phyloP scores from a whole-genome alignment of 1,139 yeast species.

The Debaryomyces subglobosus region DNA sequence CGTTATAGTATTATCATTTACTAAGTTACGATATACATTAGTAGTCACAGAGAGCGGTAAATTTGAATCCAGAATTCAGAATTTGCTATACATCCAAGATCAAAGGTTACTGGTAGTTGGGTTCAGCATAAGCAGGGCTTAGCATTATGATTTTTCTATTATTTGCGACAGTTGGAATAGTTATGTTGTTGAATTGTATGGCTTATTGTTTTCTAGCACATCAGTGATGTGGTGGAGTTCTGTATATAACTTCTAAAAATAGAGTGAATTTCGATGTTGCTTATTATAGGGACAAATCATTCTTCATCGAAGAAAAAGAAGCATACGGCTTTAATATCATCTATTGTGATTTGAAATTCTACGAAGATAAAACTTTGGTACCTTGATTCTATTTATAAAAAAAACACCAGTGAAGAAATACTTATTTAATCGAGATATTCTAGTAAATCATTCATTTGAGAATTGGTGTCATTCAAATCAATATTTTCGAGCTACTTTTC shows the following conservation, averaged over 20 bases:
- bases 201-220: background rate
- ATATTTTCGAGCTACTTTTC: background rate
- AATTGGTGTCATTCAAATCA: conserved; percentile 1
- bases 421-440: background rate
- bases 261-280: conserved; percentile 2
- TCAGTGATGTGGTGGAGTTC: background rate
- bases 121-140: background rate
- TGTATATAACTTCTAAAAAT: conserved; percentile 3
- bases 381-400: conserved; percentile 1
- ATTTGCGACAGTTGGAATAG: background rate
- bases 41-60: background rate
- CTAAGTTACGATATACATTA: background rate
- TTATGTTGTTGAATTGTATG: background rate
- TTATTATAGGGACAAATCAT: background rate
- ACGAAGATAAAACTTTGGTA: background rate
- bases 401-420: background rate
- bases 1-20: background rate
- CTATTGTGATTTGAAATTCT: background rate
- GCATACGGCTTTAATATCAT: background rate
- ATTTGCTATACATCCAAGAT: background rate
- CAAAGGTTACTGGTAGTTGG: background rate
- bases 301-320: background rate
- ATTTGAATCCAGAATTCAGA: background rate
- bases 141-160: background rate
- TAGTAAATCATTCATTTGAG: background rate